phyloP scores from a whole-genome alignment of 2,329 filamentous ascomycete genomes.

The Thermothelomyces thermophilus region DNA sequence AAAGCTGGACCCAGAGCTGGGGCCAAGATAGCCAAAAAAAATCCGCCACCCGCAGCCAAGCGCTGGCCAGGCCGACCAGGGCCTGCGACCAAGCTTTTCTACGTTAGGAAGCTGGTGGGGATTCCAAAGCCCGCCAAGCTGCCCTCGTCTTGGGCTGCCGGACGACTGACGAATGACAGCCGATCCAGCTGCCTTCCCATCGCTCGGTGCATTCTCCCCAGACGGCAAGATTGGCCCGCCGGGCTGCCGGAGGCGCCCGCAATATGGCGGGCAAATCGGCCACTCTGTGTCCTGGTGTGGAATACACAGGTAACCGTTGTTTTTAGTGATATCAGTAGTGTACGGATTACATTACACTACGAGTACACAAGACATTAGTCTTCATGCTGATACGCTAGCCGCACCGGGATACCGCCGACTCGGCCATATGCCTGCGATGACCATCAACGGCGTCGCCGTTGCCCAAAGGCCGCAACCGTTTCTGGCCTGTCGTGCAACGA shows the following conservation, averaged over 20 bases:
- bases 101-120: slow-evolving; percentile 19
- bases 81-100: slow-evolving; percentile 16
- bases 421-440: slow-evolving; percentile 4
- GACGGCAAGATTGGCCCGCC: slow-evolving; percentile 8
- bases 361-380: slow-evolving; percentile 3
- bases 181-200: slow-evolving; percentile 2
- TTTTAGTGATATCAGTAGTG: too few species aligned
- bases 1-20: not conserved
- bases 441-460: too few species aligned
- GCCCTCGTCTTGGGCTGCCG: not conserved
- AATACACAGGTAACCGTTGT: too few species aligned
- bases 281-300: too few species aligned
- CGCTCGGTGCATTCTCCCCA: slow-evolving; percentile 14
- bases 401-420: slow-evolving; percentile 23
- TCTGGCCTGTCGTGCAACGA: too few species aligned
- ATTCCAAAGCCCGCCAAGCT: slow-evolving; percentile 13
- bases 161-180: slow-evolving; percentile 13
- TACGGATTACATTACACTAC: too few species aligned
- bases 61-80: slow-evolving; percentile 5
- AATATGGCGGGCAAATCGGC: too few species aligned
- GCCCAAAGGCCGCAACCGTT: too few species aligned
- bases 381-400: slow-evolving; percentile 12
- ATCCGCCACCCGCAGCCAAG: slow-evolving; percentile 2
- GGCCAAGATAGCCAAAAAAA: not conserved
- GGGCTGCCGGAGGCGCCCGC: slow-evolving; percentile 8